These are phyloP conservation scores for Paramecium tetraurelia DNA, from an alignment of 73 alveolate genomes.

Conservation along the genomic window DNA sequence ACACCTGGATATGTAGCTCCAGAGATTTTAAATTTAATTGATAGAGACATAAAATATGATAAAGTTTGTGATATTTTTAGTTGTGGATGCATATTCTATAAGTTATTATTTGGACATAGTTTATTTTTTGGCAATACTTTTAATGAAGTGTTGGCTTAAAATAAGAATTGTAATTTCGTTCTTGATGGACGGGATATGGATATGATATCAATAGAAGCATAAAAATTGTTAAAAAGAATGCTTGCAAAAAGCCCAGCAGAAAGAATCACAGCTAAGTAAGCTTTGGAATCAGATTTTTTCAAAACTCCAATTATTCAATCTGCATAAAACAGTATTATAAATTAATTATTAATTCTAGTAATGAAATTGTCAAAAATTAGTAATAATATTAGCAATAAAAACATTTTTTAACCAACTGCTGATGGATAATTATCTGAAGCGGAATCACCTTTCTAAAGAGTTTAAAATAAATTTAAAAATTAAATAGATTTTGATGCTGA, in stretches of 20 bases:
- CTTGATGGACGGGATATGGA: neutral
- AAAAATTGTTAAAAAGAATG: conserved; percentile 64
- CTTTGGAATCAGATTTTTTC: neutral
- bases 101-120: conserved; percentile 33
- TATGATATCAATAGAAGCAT: conserved; percentile 67
- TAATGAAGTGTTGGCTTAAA: conserved; percentile 52
- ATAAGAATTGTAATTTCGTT: conserved; percentile 38
- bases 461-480: neutral
- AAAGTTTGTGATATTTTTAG: conserved; percentile 59
- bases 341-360: neutral
- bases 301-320: neutral
- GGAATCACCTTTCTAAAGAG: neutral
- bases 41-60: conserved; percentile 37
- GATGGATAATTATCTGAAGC: conserved; percentile 13
- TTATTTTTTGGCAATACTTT: conserved; percentile 55
- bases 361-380: neutral
- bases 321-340: neutral
- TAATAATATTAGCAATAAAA: neutral
- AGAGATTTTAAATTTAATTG: conserved; percentile 64
- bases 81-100: conserved; percentile 59
- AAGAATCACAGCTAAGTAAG: conserved; percentile 73
- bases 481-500: conserved; percentile 25
- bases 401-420: conserved; percentile 7
- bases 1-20: conserved; percentile 86
- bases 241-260: conserved; percentile 67